These are phyloP conservation scores for Penicillium crustosum DNA, from an alignment of 2,329 filamentous ascomycete genomes.

Conservation along the genomic window DNA sequence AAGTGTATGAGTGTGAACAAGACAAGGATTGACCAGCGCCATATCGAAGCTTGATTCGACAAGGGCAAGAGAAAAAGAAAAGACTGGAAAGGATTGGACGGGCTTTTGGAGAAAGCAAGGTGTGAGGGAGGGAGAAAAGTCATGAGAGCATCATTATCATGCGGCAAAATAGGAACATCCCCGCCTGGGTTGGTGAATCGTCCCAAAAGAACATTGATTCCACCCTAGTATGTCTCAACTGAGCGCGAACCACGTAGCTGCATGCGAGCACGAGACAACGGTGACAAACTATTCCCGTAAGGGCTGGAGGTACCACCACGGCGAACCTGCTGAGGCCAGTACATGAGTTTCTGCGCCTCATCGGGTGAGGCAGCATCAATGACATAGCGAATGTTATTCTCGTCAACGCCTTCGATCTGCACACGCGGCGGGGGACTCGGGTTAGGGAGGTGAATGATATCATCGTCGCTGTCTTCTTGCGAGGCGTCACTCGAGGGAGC, in stretches of 20 bases:
- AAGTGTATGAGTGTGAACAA: neutral
- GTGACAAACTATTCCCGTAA: slow-evolving; percentile 20
- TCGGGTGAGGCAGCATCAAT: slow-evolving; percentile 28
- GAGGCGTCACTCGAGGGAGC: slow-evolving; percentile 24
- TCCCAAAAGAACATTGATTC: neutral
- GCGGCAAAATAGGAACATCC: slow-evolving; percentile 1
- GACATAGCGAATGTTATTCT: slow-evolving; percentile 36
- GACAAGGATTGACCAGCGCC: slow-evolving; percentile 4
- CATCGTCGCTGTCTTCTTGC: slow-evolving; percentile 35
- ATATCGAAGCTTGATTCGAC: neutral
- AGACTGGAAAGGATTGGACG: slow-evolving; percentile 1
- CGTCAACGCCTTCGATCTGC: slow-evolving; percentile 35
- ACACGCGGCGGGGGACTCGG: slow-evolving; percentile 25
- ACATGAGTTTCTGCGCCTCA: slow-evolving; percentile 34
- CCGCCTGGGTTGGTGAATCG: neutral
- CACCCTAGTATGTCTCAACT: slow-evolving; percentile 28
- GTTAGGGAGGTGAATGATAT: slow-evolving; percentile 38
- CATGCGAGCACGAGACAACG: slow-evolving; percentile 22
- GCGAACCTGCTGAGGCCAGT: slow-evolving; percentile 28
- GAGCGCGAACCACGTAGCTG: slow-evolving; percentile 25
- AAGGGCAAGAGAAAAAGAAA: slow-evolving; percentile 7
- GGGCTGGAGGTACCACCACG: slow-evolving; percentile 4
- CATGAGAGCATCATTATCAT: slow-evolving; percentile 25
- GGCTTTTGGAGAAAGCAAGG: slow-evolving; percentile 11
- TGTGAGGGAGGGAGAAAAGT: slow-evolving; percentile 6